Evolutionary conservation across 495 filamentous ascomycete species (phyloP), one percentile per base, ranked within the genome.

Genomic region (Corynascus novoguineensis): DNA sequence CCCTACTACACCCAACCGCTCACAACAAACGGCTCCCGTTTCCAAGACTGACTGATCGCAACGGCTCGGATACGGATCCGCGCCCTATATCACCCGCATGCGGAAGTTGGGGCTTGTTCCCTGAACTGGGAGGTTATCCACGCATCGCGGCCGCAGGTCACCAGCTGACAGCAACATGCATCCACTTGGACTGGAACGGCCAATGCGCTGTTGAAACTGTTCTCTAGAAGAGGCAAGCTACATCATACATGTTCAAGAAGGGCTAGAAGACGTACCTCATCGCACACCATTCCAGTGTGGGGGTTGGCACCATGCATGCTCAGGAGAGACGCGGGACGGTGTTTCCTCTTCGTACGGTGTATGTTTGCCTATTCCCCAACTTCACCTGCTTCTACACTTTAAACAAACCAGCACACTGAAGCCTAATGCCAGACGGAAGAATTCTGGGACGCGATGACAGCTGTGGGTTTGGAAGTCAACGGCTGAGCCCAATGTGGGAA

Each of bases 71-170:
- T 28, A 34, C 8, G 19, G 32, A 48, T 28, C 32, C 31, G 53
- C 22, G 34, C 12, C 12, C 15, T 48, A 38, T 34, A 49, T 56
- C n/a, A 21, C 42, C 34, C 44, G 53, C 53, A 55, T 37, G 28
- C 53, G 53, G 53, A 55, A 55, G 29, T 21, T 47, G 25, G 28
- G 53, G 50, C 49, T 58, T 31, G 49, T 47, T 59, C 37, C 57
- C 49, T 48, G 42, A 53, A 53, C 5, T 9, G 57, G 57, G 42
- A 45, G 48, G 41, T 59, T 31, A 27, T 7, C 29, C 57, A 51
- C 31, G 29, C 14, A 21, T 47, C 19, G 14, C 9, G 29, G 4
- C 42, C 17, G 44, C 10, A n/a, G 2, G 19, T 15, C 32, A 50
- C 41, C 57, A 55, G 44, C 51, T 60, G 57, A 55, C 45, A 34